phyloP scores from a whole-genome alignment of 164 flowering plant species.

The Macadamia tetraphylla region DNA sequence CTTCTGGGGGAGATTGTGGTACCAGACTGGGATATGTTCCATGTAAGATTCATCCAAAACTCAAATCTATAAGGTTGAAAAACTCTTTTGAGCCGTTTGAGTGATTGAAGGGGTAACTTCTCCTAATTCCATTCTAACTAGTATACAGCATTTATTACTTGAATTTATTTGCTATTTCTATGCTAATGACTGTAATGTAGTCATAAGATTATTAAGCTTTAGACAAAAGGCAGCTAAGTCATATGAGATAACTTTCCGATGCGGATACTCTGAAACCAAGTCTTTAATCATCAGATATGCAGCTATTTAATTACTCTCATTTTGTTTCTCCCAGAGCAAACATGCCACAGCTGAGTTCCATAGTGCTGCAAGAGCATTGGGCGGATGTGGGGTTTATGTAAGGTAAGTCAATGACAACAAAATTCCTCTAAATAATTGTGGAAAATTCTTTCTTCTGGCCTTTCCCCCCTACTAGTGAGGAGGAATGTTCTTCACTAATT shows the following conservation, averaged over 20 bases:
- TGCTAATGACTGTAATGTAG: too few relatives aligned
- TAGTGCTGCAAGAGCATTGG: constrained; percentile 57
- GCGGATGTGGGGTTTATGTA: constrained; percentile 70
- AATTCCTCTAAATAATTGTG: neutral
- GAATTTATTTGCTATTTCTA: too few relatives aligned
- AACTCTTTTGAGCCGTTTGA: neutral
- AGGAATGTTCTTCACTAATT: neutral
- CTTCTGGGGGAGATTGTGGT: constrained; percentile 70
- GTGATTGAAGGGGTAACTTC: too few relatives aligned
- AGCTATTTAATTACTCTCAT: neutral
- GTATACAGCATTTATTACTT: too few relatives aligned
- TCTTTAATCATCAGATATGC: neutral
- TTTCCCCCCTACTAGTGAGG: neutral
- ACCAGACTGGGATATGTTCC: constrained; percentile 93
- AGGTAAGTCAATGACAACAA: constrained; percentile 31
- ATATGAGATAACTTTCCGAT: too few relatives aligned
- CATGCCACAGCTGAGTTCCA: constrained; percentile 59
- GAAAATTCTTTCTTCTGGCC: neutral
- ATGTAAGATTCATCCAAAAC: constrained; percentile 29
- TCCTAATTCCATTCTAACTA: too few relatives aligned
- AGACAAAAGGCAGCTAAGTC: too few relatives aligned
- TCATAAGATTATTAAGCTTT: too few relatives aligned
- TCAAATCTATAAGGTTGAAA: neutral
- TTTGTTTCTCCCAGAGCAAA: constrained; percentile 39
- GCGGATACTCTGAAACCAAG: too few relatives aligned